phyloP scores from a whole-genome alignment of 225 moss, liverwort and hornwort species.

The Physcomitrellopsis africana region DNA sequence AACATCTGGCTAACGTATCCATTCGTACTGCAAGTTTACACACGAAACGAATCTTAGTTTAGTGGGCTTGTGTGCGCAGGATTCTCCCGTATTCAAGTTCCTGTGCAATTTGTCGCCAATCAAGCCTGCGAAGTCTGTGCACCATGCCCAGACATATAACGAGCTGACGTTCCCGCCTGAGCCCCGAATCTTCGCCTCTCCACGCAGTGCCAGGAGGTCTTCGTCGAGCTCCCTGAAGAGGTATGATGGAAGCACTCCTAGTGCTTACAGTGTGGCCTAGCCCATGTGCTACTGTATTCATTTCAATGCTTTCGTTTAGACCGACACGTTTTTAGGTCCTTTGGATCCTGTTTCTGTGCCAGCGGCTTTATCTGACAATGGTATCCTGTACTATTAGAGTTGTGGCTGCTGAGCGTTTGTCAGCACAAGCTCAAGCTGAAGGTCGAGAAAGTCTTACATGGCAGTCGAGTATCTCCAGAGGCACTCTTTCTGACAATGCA shows the following conservation, averaged over 20 bases:
- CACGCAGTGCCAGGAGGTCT: constrained; percentile 50
- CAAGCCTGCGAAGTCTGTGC: constrained; percentile 74
- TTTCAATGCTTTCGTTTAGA: background rate
- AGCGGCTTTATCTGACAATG: background rate
- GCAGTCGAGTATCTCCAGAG: constrained; percentile 28
- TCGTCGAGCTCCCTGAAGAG: constrained; percentile 55
- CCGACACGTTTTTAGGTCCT: background rate
- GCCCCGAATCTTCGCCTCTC: constrained; percentile 77
- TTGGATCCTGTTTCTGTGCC: background rate
- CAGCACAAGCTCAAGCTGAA: constrained; percentile 42
- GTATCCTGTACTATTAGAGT: constrained; percentile 17
- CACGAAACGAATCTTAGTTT: background rate
- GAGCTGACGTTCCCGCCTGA: constrained; percentile 79
- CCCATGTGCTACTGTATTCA: background rate
- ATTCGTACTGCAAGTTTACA: background rate
- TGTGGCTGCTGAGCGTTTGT: constrained; percentile 35
- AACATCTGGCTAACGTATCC: background rate
- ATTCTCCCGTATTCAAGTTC: constrained; percentile 82
- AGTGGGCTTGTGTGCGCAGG: constrained; percentile 51
- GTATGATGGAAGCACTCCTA: constrained; percentile 21
- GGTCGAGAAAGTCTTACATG: constrained; percentile 40
- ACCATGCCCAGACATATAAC: constrained; percentile 82
- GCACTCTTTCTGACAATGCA: constrained; percentile 18
- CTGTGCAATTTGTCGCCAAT: constrained; percentile 80
- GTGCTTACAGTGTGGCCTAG: background rate